Conservation (phyloP, 169 alveolate genomes). For the Toxoplasma gondii region DNA sequence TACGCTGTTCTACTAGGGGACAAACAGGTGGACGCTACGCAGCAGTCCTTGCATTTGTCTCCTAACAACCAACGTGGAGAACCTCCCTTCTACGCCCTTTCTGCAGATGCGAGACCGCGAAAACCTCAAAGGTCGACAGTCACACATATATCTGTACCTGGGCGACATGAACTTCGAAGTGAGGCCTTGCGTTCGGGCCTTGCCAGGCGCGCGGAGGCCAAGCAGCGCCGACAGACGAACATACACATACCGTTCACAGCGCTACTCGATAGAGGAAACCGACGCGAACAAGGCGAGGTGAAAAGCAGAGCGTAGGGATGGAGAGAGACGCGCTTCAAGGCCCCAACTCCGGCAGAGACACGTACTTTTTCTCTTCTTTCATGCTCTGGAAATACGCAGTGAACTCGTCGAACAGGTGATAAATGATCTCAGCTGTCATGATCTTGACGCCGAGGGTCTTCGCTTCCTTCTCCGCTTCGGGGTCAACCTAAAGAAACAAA, state of each 20-base stretch:
- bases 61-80: not conserved
- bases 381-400: constrained; percentile 92
- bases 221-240: too few relatives aligned
- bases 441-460: constrained; percentile 95
- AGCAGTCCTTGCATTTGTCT: not conserved
- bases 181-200: too few relatives aligned
- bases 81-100: not conserved
- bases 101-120: not conserved
- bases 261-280: too few relatives aligned
- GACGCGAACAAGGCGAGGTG: too few relatives aligned
- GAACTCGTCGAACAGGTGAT: constrained; percentile 97
- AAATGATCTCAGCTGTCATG: constrained; percentile 97
- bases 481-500: constrained; percentile 59
- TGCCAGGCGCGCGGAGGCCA: too few relatives aligned
- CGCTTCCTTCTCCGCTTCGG: constrained; percentile 98
- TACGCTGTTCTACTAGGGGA: not conserved
- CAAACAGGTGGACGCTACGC: not conserved
- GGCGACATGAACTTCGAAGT: too few relatives aligned
- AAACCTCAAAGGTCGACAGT: not conserved
- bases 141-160: not conserved
- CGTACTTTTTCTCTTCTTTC: constrained; percentile 90
- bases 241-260: too few relatives aligned
- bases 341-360: too few relatives aligned
- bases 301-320: too few relatives aligned
- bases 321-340: too few relatives aligned